phyloP scores from a whole-genome alignment of 164 flowering plant genomes.

The Aristolochia californica region DNA sequence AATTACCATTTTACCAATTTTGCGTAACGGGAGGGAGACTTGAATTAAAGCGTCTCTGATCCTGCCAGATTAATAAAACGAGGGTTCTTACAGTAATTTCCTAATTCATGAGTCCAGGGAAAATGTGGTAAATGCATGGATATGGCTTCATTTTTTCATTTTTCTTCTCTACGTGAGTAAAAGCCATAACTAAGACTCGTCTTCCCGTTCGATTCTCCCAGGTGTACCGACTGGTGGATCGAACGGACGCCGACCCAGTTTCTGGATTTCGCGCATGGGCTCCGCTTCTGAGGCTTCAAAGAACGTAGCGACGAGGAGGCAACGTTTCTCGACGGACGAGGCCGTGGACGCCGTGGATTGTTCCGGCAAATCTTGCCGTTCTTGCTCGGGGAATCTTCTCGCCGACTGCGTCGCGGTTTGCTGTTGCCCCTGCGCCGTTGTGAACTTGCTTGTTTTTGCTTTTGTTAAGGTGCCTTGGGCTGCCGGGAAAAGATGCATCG shows the following conservation, averaged over 20 bases:
- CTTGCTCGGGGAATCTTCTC: slow-evolving; percentile 51
- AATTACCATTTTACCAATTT: too few relatives aligned
- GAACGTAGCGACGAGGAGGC: background rate
- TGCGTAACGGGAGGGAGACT: too few relatives aligned
- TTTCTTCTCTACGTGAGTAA: too few relatives aligned
- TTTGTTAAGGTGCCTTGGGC: slow-evolving; percentile 57
- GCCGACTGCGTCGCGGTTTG: slow-evolving; percentile 85
- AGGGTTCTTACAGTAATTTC: too few relatives aligned
- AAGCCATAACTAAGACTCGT: too few relatives aligned
- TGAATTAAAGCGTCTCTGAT: too few relatives aligned
- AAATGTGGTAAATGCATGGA: too few relatives aligned
- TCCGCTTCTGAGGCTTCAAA: background rate
- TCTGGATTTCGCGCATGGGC: slow-evolving; percentile 13
- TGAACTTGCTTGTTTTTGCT: slow-evolving; percentile 44
- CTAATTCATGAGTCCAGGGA: too few relatives aligned
- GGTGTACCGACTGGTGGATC: too few relatives aligned
- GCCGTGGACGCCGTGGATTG: slow-evolving; percentile 8
- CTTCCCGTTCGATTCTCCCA: too few relatives aligned
- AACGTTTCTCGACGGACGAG: slow-evolving; percentile 1
- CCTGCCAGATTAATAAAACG: too few relatives aligned
- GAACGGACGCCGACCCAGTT: slow-evolving; percentile 5
- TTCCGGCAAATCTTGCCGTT: slow-evolving; percentile 22
- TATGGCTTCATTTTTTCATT: too few relatives aligned
- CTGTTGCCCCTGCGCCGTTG: slow-evolving; percentile 76
- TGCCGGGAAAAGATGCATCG: slow-evolving; percentile 45